These are phyloP conservation scores for Spergularia azorica DNA, from an alignment of 179 eudicot species.

Conservation along the genomic window DNA sequence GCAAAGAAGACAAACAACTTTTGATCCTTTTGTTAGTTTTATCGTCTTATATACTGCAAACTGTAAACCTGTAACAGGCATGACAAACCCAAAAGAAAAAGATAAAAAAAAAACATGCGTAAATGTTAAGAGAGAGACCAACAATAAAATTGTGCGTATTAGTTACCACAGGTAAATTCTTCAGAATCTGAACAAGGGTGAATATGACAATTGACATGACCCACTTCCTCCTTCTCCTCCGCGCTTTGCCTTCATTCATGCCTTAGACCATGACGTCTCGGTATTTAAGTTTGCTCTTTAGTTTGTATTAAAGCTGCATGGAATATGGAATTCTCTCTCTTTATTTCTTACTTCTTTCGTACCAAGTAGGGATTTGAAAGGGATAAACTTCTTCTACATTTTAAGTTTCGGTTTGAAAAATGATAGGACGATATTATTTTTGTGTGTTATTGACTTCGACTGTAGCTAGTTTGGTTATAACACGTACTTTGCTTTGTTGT, in stretches of 20 bases:
- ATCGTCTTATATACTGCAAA: constrained; percentile 12
- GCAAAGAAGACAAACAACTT: constrained; percentile 24
- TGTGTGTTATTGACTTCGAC: too few relatives aligned
- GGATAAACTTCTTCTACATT: too few relatives aligned
- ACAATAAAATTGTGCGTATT: not conserved
- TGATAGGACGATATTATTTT: too few relatives aligned
- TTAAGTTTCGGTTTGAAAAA: too few relatives aligned
- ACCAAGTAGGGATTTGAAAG: too few relatives aligned
- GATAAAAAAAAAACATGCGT: not conserved
- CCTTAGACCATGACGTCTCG: constrained; percentile 29
- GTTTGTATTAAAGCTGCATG: constrained; percentile 12
- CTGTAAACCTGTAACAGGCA: too few relatives aligned
- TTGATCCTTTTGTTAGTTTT: not conserved
- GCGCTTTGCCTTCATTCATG: constrained; percentile 18
- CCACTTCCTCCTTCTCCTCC: not conserved
- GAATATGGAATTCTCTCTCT: too few relatives aligned
- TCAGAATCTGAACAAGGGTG: not conserved
- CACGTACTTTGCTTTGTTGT: too few relatives aligned
- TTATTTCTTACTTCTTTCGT: too few relatives aligned
- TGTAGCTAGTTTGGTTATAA: too few relatives aligned
- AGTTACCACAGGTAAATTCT: not conserved
- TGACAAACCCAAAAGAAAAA: not conserved
- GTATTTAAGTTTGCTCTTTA: not conserved
- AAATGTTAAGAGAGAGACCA: not conserved
- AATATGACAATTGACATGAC: constrained; percentile 18